Percentiles rank a stretch among this genome's conserved stretches.
Evolutionary conservation across 2,329 filamentous ascomycete genomes (phyloP).

Genomic region (Stachybotrys chartarum): DNA sequence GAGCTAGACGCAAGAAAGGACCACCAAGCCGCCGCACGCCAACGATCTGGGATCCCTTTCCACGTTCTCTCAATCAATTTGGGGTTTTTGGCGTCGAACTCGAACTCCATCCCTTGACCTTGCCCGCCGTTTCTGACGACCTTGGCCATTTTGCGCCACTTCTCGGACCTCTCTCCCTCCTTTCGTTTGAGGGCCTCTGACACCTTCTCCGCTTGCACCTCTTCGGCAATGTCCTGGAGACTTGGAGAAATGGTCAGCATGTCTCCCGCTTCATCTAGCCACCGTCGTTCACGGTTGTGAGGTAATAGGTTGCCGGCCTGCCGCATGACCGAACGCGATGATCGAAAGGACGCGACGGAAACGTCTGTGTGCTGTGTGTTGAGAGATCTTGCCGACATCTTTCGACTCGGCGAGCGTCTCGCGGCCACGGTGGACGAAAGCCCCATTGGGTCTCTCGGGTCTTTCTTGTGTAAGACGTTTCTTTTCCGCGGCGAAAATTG

Average conservation of each 20-base stretch:
- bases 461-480: conserved; percentile 34
- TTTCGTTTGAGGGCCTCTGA: conserved; percentile 53
- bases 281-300: conserved; percentile 52
- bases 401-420: conserved; percentile 41
- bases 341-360: conserved; percentile 44
- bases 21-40: conserved; percentile 91
- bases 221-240: conserved; percentile 47
- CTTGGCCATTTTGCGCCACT: conserved; percentile 62
- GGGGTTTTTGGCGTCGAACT: conserved; percentile 74
- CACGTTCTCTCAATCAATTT: conserved; percentile 87
- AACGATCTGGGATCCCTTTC: conserved; percentile 97
- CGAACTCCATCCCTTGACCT: conserved; percentile 60
- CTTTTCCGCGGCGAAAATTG: conserved; percentile 38
- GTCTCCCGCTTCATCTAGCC: conserved; percentile 59
- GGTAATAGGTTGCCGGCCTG: conserved; percentile 53
- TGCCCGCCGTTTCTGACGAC: conserved; percentile 42
- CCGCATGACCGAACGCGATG: conserved; percentile 47
- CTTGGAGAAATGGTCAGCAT: conserved; percentile 57
- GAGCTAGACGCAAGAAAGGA: conserved; percentile 80
- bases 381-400: conserved; percentile 50
- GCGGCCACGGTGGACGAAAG: conserved; percentile 32
- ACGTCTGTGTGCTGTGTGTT: conserved; percentile 49
- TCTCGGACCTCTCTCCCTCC: conserved; percentile 56
- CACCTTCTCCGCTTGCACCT: conserved; percentile 43
- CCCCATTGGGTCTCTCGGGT: conserved; percentile 22